Evolutionary conservation across 2,329 filamentous ascomycete genomes (phyloP), one percentile per base, ranked within the genome.

Genomic region (Fusarium devonianum): DNA sequence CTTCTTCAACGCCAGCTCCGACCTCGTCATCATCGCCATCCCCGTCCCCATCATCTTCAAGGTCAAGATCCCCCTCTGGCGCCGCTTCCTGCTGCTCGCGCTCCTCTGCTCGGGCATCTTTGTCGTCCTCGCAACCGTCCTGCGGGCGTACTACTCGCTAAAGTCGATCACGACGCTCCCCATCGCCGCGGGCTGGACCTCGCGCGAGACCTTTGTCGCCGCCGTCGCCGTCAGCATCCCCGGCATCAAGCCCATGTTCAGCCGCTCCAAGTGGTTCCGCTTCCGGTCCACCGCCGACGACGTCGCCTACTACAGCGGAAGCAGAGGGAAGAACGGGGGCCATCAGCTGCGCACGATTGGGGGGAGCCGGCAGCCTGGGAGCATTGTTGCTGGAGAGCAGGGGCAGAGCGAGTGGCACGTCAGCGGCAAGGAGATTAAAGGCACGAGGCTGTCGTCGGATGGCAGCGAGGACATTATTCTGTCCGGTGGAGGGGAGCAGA

Each of bases 1-100:
- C 6, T 35, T 43, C 16, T 36, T 43, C 21, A 43, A 43, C 21
- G 40, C 40, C 10, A 44, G 41, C 5, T 44, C 41, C 22, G 41
- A 44, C 5, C 16, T 36, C 13, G 41, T 16, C 3, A 44, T 44
- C 1, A 37, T 44, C n/a, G 22, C 29, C 5, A 19, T 42, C 0
- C 18, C 38, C 12, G 17, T 42, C 4, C 38, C 38, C 1, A 42
- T 42, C 8, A 32, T 42, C 19, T 32, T 23, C 25, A 32, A 42
- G 21, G 19, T 28, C 4, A 19, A 21, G 14, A 30, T 42, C 2
- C 19, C 38, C 2, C 7, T 33, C 0, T 42, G 28, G 26, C 28
- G 38, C 2, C 26, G 25, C 1, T 19, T 42, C n/a, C n/a, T 42
- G 13, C 28, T 42, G 2, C 10, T 16, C 1, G 14, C 11, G 7